Evolutionary conservation across 805 yeast genomes (phyloP).

Genomic region (Ogataea naganishii): DNA sequence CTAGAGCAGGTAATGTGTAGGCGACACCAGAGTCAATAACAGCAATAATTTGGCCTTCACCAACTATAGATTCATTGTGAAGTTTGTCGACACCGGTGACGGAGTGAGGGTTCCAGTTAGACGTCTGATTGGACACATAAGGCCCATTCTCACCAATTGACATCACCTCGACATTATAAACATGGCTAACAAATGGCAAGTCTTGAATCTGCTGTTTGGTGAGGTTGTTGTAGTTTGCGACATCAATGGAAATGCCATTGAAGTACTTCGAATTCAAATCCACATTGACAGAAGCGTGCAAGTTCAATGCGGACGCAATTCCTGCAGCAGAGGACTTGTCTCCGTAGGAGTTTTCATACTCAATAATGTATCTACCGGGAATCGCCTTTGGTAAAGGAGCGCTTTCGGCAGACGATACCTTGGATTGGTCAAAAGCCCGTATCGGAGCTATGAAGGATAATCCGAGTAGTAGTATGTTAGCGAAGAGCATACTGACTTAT

Average conservation of each 20-base stretch:
- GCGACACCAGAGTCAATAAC: slow-evolving; percentile 11
- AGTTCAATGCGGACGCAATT: slow-evolving; percentile 1
- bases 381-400: not conserved
- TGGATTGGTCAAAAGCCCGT: no score
- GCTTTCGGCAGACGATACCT: not conserved
- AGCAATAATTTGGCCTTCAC: slow-evolving; percentile 9
- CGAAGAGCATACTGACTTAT: no score
- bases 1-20: slow-evolving; percentile 11
- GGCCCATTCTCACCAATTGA: slow-evolving; percentile 1
- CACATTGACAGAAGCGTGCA: slow-evolving; percentile 2
- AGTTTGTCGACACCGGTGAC: slow-evolving; percentile 11
- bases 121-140: not conserved
- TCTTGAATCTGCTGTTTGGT: not conserved
- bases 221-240: slow-evolving; percentile 2
- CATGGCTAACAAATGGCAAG: slow-evolving; percentile 4
- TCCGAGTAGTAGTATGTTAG: no score
- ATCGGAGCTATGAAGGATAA: no score
- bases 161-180: slow-evolving; percentile 6
- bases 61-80: slow-evolving; percentile 9
- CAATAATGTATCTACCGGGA: slow-evolving; percentile 5
- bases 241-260: slow-evolving; percentile 4
- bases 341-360: slow-evolving; percentile 2
- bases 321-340: slow-evolving; percentile 1
- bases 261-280: slow-evolving; percentile 5
- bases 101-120: slow-evolving; percentile 11